Conservation (phyloP, 768 basidiomycete species). For the Lentinula guzmanii region DNA sequence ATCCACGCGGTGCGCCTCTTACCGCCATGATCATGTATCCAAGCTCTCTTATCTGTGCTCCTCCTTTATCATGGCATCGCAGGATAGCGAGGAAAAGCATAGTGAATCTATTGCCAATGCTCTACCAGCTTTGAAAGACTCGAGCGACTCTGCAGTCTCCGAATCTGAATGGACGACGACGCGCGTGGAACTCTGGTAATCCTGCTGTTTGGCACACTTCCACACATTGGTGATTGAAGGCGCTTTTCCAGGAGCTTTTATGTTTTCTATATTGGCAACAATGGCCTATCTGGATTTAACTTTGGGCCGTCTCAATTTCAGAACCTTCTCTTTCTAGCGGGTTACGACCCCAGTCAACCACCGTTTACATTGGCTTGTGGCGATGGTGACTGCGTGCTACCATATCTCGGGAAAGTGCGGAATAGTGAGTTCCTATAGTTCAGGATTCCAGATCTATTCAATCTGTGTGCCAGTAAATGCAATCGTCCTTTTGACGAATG, state of each 20-base stretch:
- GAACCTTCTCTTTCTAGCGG: slow-evolving; percentile 66
- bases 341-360: slow-evolving; percentile 57
- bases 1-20: background rate
- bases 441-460: background rate
- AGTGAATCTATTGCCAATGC: background rate
- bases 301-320: slow-evolving; percentile 74
- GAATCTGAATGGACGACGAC: background rate
- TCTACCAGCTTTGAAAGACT: background rate
- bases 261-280: slow-evolving; percentile 61
- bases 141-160: background rate
- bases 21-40: background rate
- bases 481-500: slow-evolving; percentile 73
- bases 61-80: background rate
- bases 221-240: background rate
- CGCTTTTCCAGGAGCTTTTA: slow-evolving; percentile 39
- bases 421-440: slow-evolving; percentile 39
- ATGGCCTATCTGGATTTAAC: slow-evolving; percentile 46
- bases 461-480: slow-evolving; percentile 50
- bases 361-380: slow-evolving; percentile 50
- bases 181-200: background rate
- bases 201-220: background rate
- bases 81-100: background rate
- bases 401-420: slow-evolving; percentile 54
- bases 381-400: slow-evolving; percentile 54
- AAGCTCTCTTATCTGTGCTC: background rate